Evolutionary conservation across 2,329 filamentous ascomycete genomes (phyloP), one percentile per base, ranked within the genome.

Genomic region (Metarhizium brunneum): DNA sequence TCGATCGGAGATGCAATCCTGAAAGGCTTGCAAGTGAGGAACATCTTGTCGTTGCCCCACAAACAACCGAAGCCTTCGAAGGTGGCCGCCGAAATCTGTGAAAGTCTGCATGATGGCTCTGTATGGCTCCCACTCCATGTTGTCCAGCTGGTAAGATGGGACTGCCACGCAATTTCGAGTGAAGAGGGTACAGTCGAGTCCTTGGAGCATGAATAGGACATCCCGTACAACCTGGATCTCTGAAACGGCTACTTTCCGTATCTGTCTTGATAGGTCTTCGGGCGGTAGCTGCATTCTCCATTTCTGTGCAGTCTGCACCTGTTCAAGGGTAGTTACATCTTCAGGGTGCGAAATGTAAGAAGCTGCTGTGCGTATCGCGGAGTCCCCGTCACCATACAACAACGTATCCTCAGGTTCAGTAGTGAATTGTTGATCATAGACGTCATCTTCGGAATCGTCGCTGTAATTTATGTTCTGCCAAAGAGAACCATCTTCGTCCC

Each of bases 201-300:
- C 92, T 54, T 84, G 82, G 0, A 97, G 78, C 89, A 96, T 95
- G 63, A 90, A 92, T 0, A 96, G 74, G 0, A 84, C 81, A 54
- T 97, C 91, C 50, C 90, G 83, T 30, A 92, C 73, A 11, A 85
- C 75, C 60, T 92, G 84, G 1, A 88, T 74, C 66, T 96, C 92
- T 0, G 87, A 82, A 6, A 92, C 74, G 1, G 70, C 63, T 0
- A 74, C 67, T 56, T 77, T 77, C 36, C 69, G 69, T 0, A 68
- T 58, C 38, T 63, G 65, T 0, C 67, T 69, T 10, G 63, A 58
- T 3, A 65, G 52, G 20, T 75, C 71, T 52, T 54, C 70, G 52
- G 48, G 78, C 58, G 57, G 69, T 55, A 54, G 73, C 56, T 59
- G 57, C 2, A 47, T 56, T 32, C 71, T 67, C 72, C 72, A 75